Evolutionary conservation across 2,329 filamentous ascomycete genomes (phyloP).

Genomic region (Westerdykella sp.): DNA sequence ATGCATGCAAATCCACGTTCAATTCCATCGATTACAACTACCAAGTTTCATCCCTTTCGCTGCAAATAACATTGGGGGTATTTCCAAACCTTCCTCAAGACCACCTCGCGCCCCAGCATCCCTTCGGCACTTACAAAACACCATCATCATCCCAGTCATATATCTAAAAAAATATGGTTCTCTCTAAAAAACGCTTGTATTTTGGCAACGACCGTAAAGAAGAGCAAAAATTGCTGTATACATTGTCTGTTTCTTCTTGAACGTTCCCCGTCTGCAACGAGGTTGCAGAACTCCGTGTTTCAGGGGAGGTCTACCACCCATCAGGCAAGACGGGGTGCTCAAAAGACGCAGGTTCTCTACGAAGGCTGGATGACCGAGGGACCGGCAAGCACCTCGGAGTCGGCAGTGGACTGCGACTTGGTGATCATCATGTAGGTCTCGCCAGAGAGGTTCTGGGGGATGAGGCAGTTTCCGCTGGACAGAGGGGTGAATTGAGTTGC

Average conservation of each 20-base stretch:
- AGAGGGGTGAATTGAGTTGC: slow-evolving; percentile 51
- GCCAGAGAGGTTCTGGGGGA: slow-evolving; percentile 58
- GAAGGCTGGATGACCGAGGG: slow-evolving; percentile 36
- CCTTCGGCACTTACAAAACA: no score
- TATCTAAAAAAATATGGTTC: neutral
- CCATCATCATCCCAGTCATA: no score
- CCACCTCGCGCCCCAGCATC: no score
- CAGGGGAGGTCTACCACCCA: no score
- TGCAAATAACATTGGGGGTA: no score
- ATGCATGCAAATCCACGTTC: no score
- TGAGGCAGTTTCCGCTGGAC: slow-evolving; percentile 50
- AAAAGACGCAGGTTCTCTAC: slow-evolving; percentile 12
- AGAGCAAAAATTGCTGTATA: slow-evolving; percentile 11
- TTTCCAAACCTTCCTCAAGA: no score
- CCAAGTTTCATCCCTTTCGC: no score
- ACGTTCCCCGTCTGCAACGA: slow-evolving; percentile 9
- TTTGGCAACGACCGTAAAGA: slow-evolving; percentile 29
- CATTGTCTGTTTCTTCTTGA: slow-evolving; percentile 6
- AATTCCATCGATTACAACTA: no score
- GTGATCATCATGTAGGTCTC: slow-evolving; percentile 63
- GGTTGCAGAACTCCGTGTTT: no score
- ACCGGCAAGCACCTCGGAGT: slow-evolving; percentile 55
- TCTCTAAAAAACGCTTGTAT: slow-evolving; percentile 33
- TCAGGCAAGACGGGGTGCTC: no score
- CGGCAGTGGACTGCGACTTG: slow-evolving; percentile 36